Conservation (phyloP, 139 green algal species). For the Spirogloea muscicola region DNA sequence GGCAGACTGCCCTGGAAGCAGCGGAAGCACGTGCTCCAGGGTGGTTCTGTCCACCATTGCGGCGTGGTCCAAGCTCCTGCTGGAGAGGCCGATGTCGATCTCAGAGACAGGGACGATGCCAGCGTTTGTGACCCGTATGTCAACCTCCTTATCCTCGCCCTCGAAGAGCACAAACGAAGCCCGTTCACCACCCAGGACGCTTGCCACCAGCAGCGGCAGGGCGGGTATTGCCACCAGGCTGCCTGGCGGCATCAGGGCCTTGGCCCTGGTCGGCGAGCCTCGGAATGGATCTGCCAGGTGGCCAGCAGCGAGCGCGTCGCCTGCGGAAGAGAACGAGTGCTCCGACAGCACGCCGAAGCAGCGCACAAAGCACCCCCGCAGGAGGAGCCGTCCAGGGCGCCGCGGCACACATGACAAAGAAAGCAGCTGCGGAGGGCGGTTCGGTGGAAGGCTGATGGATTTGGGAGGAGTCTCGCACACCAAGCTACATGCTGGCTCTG, state of each 20-base stretch:
- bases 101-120: slow-evolving; percentile 20
- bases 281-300: too few species aligned
- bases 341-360: slow-evolving; percentile 38
- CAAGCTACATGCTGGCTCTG: too few species aligned
- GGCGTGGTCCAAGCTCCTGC: slow-evolving; percentile 32
- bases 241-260: too few species aligned
- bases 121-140: slow-evolving; percentile 30
- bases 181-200: slow-evolving; percentile 11
- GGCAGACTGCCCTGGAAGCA: slow-evolving; percentile 28
- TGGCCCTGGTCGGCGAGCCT: too few species aligned
- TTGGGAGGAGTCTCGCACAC: too few species aligned
- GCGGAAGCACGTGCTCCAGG: slow-evolving; percentile 10
- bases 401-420: slow-evolving; percentile 29
- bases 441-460: slow-evolving; percentile 14
- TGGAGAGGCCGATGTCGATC: slow-evolving; percentile 6
- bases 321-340: too few species aligned
- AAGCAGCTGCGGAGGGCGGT: slow-evolving; percentile 28
- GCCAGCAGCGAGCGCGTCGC: too few species aligned
- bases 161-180: slow-evolving; percentile 42
- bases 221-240: too few species aligned
- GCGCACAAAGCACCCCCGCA: slow-evolving; percentile 38
- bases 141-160: slow-evolving; percentile 29
- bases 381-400: neutral
- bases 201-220: slow-evolving; percentile 33
- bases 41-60: neutral